Percentiles rank a stretch among this genome's conserved stretches.
Evolutionary conservation across 352 stramenopile species (phyloP).

Genomic region (Phytophthora crassamura): DNA sequence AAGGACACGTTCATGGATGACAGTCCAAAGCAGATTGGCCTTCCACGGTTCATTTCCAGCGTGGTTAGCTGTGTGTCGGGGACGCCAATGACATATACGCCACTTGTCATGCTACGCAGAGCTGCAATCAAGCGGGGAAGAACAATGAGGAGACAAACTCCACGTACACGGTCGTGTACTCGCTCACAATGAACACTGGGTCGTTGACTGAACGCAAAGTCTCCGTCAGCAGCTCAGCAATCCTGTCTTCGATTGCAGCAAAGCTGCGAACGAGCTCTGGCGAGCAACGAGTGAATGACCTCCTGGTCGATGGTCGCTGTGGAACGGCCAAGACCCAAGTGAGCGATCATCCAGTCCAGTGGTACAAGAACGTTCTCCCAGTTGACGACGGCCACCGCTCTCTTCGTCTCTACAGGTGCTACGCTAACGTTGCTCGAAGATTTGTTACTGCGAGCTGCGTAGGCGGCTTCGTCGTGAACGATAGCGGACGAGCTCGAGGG

Average conservation of each 20-base stretch:
- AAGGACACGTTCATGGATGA: conserved; percentile 35
- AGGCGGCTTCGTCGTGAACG: conserved; percentile 1
- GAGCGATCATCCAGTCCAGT: conserved; percentile 40
- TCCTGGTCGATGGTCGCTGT: conserved; percentile 38
- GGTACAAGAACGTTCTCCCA: conserved; percentile 60
- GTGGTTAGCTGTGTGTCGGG: conserved; percentile 31
- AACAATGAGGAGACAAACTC: conserved; percentile 45
- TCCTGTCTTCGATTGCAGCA: conserved; percentile 35
- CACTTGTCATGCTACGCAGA: conserved; percentile 14
- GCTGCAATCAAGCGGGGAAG: conserved; percentile 28
- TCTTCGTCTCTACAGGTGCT: neutral
- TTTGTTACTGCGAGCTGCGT: neutral
- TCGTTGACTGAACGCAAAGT: conserved; percentile 16
- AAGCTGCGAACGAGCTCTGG: conserved; percentile 14
- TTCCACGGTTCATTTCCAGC: conserved; percentile 40
- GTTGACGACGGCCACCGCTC: conserved; percentile 41
- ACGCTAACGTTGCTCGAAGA: neutral
- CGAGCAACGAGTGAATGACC: conserved; percentile 2
- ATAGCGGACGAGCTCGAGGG: neutral
- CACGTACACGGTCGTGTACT: conserved; percentile 42
- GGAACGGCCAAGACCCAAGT: conserved; percentile 37
- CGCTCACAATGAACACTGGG: conserved; percentile 48
- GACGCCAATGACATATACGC: conserved; percentile 42
- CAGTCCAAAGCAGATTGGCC: conserved; percentile 42
- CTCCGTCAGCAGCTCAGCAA: conserved; percentile 37